A percentile compares a stretch with the other conserved stretches of the same genome.
phyloP scores from a whole-genome alignment of 169 alveolate species.

The Plasmodium coatneyi region DNA sequence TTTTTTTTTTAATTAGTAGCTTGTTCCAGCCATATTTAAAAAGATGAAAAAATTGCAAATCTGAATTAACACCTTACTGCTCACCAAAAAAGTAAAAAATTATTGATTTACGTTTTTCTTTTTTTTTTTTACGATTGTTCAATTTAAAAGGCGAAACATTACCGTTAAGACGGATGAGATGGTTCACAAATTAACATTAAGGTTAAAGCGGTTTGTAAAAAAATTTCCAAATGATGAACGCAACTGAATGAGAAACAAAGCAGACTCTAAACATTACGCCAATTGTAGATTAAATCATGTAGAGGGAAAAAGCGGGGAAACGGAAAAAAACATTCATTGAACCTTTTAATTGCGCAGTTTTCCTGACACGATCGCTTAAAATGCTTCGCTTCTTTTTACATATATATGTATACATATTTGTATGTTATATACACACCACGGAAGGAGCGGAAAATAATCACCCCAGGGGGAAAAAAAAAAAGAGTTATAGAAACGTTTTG shows the following conservation, averaged over 20 bases:
- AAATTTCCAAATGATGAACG: slow-evolving; percentile 1
- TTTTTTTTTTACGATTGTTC: slow-evolving; percentile 5
- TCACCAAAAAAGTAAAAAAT: neutral
- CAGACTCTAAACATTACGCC: neutral
- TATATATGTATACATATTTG: neutral
- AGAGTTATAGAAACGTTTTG: slow-evolving; percentile 30
- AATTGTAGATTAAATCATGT: neutral
- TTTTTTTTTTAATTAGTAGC: neutral
- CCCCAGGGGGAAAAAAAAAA: neutral
- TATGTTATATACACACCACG: neutral
- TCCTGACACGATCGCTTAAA: neutral
- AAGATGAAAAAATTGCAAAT: neutral
- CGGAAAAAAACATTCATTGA: neutral
- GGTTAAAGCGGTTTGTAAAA: slow-evolving; percentile 5
- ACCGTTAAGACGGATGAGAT: neutral
- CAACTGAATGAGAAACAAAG: neutral
- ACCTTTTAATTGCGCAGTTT: neutral
- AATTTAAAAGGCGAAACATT: neutral
- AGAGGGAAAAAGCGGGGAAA: neutral
- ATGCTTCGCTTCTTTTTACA: neutral
- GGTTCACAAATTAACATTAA: neutral
- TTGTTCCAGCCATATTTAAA: neutral
- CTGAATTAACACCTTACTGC: slow-evolving; percentile 10
- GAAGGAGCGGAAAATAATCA: neutral
- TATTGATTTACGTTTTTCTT: neutral